phyloP scores from a whole-genome alignment of 352 stramenopile species.

The Globisporangium sylvaticum region DNA sequence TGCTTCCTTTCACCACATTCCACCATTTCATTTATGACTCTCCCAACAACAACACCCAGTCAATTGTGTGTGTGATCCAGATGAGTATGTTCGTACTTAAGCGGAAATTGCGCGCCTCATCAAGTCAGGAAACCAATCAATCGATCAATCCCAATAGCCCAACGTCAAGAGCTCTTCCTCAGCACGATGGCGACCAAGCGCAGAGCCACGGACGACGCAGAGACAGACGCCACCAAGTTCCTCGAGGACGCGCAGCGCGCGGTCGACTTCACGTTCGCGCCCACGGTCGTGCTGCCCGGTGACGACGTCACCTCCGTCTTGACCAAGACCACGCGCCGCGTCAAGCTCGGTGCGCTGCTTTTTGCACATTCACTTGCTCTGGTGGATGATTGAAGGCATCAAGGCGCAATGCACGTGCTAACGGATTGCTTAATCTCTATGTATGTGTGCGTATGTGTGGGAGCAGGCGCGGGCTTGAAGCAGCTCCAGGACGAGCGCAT shows the following conservation, averaged over 20 bases:
- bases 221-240: slow-evolving; percentile 36
- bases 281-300: slow-evolving; percentile 62
- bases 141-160: slow-evolving; percentile 7
- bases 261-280: slow-evolving; percentile 78
- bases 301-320: slow-evolving; percentile 79
- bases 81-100: slow-evolving; percentile 12
- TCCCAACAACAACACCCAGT: background rate
- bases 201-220: slow-evolving; percentile 38
- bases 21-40: background rate
- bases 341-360: slow-evolving; percentile 52
- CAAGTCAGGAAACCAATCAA: slow-evolving; percentile 13
- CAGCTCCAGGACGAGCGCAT: slow-evolving; percentile 56
- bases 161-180: background rate
- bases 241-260: slow-evolving; percentile 69
- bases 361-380: background rate
- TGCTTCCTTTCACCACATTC: background rate
- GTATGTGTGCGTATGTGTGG: background rate
- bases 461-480: slow-evolving; percentile 52
- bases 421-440: background rate
- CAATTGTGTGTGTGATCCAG: too few relatives aligned
- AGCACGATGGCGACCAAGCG: slow-evolving; percentile 28
- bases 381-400: background rate
- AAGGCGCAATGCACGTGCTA: background rate
- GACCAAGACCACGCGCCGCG: slow-evolving; percentile 61
- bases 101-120: background rate